These are phyloP conservation scores for Mucor saturninus DNA, from an alignment of 371 early-diverging fungal species.

Conservation along the genomic window DNA sequence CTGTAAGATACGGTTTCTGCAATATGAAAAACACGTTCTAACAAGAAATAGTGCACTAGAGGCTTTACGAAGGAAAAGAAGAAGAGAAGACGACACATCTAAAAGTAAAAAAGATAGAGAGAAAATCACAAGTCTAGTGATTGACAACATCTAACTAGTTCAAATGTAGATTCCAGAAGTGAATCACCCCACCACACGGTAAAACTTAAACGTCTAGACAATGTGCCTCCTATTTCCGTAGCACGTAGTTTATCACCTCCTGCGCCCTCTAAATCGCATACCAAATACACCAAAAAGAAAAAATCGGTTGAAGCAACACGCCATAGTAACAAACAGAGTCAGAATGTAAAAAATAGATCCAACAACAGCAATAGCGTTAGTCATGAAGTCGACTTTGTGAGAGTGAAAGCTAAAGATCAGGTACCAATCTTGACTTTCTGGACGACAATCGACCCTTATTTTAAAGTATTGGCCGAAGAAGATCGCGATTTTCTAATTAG, in stretches of 20 bases:
- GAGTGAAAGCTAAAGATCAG: slow-evolving; percentile 68
- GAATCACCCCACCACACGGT: slow-evolving; percentile 34
- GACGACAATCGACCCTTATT: slow-evolving; percentile 83
- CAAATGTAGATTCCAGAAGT: slow-evolving; percentile 13
- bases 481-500: slow-evolving; percentile 75
- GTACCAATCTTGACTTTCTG: slow-evolving; percentile 83
- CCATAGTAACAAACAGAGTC: slow-evolving; percentile 15
- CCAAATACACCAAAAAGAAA: slow-evolving; percentile 24
- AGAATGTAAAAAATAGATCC: slow-evolving; percentile 10
- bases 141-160: too few relatives aligned
- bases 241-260: slow-evolving; percentile 29
- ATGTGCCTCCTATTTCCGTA: neutral
- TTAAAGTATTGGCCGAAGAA: slow-evolving; percentile 82
- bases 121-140: neutral
- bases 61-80: slow-evolving; percentile 23
- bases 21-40: neutral
- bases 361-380: slow-evolving; percentile 6
- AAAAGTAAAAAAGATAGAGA: slow-evolving; percentile 24
- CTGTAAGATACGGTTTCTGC: slow-evolving; percentile 10
- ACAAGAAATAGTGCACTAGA: slow-evolving; percentile 24
- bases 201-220: slow-evolving; percentile 36
- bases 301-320: slow-evolving; percentile 13
- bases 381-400: slow-evolving; percentile 41
- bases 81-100: slow-evolving; percentile 26
- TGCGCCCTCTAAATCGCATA: slow-evolving; percentile 25